These are phyloP conservation scores for Tympanopsis confertula DNA, from an alignment of 2,329 filamentous ascomycete species.

Conservation along the genomic window DNA sequence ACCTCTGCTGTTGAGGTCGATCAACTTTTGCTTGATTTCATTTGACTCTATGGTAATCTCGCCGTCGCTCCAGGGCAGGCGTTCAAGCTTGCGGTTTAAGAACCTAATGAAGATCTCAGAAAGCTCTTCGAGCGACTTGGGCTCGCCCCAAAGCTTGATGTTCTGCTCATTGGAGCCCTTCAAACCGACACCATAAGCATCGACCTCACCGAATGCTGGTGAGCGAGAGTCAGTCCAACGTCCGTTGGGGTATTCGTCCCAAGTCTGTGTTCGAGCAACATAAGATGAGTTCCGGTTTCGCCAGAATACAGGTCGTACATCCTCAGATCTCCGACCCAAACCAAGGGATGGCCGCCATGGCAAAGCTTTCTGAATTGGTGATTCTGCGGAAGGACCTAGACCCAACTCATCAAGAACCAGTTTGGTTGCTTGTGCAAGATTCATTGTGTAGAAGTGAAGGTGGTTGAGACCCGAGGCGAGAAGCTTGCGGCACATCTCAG, in stretches of 20 bases:
- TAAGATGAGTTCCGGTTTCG: slow-evolving; percentile 94
- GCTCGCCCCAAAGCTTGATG: slow-evolving; percentile 86
- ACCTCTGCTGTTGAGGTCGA: slow-evolving; percentile 74
- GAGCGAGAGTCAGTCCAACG: slow-evolving; percentile 96
- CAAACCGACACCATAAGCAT: slow-evolving; percentile 85
- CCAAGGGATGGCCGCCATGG: slow-evolving; percentile 94
- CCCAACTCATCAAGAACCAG: slow-evolving; percentile 87
- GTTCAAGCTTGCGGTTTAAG: slow-evolving; percentile 67
- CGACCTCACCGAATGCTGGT: slow-evolving; percentile 88
- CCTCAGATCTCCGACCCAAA: slow-evolving; percentile 78
- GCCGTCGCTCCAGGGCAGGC: slow-evolving; percentile 87
- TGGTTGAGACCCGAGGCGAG: slow-evolving; percentile 73
- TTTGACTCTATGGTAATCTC: slow-evolving; percentile 75
- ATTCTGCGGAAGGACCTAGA: slow-evolving; percentile 65
- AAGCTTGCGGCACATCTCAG: slow-evolving; percentile 80
- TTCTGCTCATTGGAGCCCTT: slow-evolving; percentile 95
- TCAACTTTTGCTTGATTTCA: slow-evolving; percentile 63
- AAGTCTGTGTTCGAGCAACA: slow-evolving; percentile 87
- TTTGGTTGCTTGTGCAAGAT: slow-evolving; percentile 82
- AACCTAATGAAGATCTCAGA: slow-evolving; percentile 76
- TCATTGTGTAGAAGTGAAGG: slow-evolving; percentile 99
- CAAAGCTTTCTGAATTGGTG: slow-evolving; percentile 75
- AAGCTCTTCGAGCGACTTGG: slow-evolving; percentile 67
- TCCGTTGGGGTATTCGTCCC: slow-evolving; percentile 98
- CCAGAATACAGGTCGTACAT: slow-evolving; percentile 98